Evolutionary conservation across 2,329 filamentous ascomycete genomes (phyloP), one percentile per base, ranked within the genome.

Genomic region (Zymoseptoria ardabiliae): DNA sequence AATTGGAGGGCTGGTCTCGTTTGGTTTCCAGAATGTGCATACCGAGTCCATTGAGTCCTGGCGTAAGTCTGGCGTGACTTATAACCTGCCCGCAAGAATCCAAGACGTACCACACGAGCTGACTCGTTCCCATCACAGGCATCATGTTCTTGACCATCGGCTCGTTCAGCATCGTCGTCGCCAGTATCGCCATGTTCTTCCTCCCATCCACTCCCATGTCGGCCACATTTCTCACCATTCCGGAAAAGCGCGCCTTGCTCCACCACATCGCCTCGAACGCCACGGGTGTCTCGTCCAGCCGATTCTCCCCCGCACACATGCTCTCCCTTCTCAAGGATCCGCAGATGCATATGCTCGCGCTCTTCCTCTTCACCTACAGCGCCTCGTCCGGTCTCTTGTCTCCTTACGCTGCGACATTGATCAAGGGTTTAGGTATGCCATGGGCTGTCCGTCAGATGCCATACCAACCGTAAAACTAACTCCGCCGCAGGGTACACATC

Each of bases 191-290:
- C 19, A n/a, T 64, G 3, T 49, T 58, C 2, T 53, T 59, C 53
- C 49, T 67, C 6, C 64, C 65, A 3, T 86, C 89, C 70, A 85
- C 81, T 84, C 86, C 86, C 0, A 88, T 88, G 85, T 79, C 82
- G 4, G 85, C 86, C 28, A 85, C 85, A 69, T 89, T 85, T 72
- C 86, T 85, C 68, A 78, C 75, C 9, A 84, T 88, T 63, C 78
- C 82, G 62, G 65, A 68, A 45, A 68, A 68, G 75, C 77, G 77
- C 48, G 76, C 85, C 52, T 70, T 76, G 66, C 67, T 77, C n/a
- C 73, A 76, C 58, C 73, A 75, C 25, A 71, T 77, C 35, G 71
- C 73, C 19, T 70, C 69, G 50, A 78, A 78, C 64, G 74, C 76
- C 61, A 77, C 75, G 2, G 75, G 76, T 64, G 68, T 77, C 20